Base-by-base conservation (phyloP, 31 red algal genomes). In the Endocladia muricata region DNA sequence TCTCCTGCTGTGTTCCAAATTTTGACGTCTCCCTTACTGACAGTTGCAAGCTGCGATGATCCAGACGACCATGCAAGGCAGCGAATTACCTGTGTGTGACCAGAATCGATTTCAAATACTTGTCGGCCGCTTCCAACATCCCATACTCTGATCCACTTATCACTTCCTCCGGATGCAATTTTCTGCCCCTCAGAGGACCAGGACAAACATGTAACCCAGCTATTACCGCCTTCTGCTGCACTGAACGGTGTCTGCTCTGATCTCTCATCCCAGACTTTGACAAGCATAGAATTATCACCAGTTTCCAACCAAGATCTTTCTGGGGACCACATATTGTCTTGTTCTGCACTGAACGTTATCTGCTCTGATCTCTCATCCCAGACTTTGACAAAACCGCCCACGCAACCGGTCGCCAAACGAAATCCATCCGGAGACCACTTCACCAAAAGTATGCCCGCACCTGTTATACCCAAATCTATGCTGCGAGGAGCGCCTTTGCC, bases 111-210 rank as follows among this genome's bases (percentile, higher is more conserved):
- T 41, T 71, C 37, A 17, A 32, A 8, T 5, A 41, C 41, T 2
- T 7, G 39, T 22, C 3, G 15, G 42, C 8, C 22, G 40, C 67
- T 71, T 25, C 25, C 22, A 37, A 71, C 2, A 44, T 71, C 67
- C 67, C 67, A 71, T 40, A 71, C 25, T 41, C 21, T 47, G 3
- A 71, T 40, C 35, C 32, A 2, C 41, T 41, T 28, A 40, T 71
- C 67, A 26, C 37, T 71, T 25, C 67, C 35, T 28, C 67, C 67
- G n/a, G 22, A 33, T 40, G 67, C 67, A 3, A 71, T 2, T 28
- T 28, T 48, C 29, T 47, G 17, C 67, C 67, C 67, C 31, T 71
- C 40, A 23, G 3, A 33, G n/a, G 67, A 71, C 67, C 67, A 71
- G 6, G 28, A 41, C 2, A 47, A 13, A 3, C 36, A 11, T 4